Conservation (phyloP, 2,329 filamentous ascomycete species). For the Penicillium sp. region DNA sequence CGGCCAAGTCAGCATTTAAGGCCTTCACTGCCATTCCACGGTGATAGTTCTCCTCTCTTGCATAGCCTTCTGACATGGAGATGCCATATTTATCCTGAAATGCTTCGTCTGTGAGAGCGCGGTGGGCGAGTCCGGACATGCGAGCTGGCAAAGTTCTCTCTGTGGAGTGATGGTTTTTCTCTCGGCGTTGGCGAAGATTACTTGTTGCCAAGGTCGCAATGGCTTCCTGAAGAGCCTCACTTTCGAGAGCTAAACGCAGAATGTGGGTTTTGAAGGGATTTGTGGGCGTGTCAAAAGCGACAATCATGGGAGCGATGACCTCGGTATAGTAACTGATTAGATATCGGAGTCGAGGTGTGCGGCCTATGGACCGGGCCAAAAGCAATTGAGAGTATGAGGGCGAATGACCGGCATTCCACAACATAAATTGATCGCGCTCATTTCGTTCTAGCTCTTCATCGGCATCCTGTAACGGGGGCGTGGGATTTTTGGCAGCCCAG, state of each 20-base stretch:
- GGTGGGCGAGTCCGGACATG: conserved; percentile 53
- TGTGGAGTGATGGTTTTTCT: conserved; percentile 59
- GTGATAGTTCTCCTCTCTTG: conserved; percentile 78
- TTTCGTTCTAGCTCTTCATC: conserved; percentile 26
- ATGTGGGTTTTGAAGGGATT: conserved; percentile 89
- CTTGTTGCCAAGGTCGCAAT: conserved; percentile 88
- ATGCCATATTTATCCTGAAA: conserved; percentile 48
- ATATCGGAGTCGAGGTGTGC: conserved; percentile 78
- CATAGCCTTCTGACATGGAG: conserved; percentile 60
- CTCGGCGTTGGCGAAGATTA: conserved; percentile 81
- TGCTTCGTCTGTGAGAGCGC: conserved; percentile 44
- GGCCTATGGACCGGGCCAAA: conserved; percentile 57
- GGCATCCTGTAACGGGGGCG: conserved; percentile 17
- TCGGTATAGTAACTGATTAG: conserved; percentile 94
- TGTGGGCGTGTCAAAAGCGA: conserved; percentile 81
- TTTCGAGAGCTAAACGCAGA: conserved; percentile 74
- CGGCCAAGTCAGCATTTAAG: conserved; percentile 81
- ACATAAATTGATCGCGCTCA: conserved; percentile 14
- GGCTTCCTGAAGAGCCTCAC: conserved; percentile 85
- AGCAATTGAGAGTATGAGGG: conserved; percentile 43
- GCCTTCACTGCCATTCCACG: conserved; percentile 82
- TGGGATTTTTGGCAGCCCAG: conserved; percentile 9
- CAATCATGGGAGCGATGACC: conserved; percentile 87
- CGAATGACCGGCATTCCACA: conserved; percentile 28
- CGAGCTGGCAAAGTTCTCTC: conserved; percentile 55